Base-by-base conservation (phyloP, 2,329 filamentous ascomycete genomes). In the Pseudogymnoascus sp. region DNA sequence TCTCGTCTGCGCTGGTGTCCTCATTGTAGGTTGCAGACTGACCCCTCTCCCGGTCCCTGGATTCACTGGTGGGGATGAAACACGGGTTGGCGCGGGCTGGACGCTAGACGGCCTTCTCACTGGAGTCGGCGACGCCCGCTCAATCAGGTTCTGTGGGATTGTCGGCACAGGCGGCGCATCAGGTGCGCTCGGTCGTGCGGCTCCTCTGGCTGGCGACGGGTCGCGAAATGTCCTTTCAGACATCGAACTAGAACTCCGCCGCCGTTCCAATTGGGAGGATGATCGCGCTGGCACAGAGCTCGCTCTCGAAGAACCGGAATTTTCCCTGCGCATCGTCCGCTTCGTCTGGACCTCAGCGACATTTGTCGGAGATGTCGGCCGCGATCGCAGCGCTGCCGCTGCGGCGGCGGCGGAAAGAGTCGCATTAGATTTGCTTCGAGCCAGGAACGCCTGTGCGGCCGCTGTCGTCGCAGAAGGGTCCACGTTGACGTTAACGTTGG, bases 311-410 rank as follows among this genome's bases (percentile, higher is more conserved):
- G 90, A 90, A 42, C 83, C 76, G 0, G 92, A 96, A 60, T 82
- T 81, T 74, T 82, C 86, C 65, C 92, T 85, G 69, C 91, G 85
- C 64, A 85, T 74, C 72, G 89, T 92, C 71, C 92, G 89, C 78
- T 93, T 96, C 5, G 93, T 96, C 75, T 96, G 89, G 49, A 95
- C 85, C 71, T 91, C 85, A 73, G 85, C 88, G 62, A 96, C 88
- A 68, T 87, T 86, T 60, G 87, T 93, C 22, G 91, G 92, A 2
- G 89, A 87, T 60, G 86, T 86, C 8, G 91, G 87, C 68, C 89
- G 85, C 52, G 88, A 89, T 71, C 88, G 87, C 63, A 97, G 82
- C 55, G 92, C 92, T 28, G 92, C 87, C 14, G 91, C 92, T 5
- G 93, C 92, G 11, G 93, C 93, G 5, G 92, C 90, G 36, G 89